These are phyloP conservation scores for Calonectria pseudoturangicola DNA, from an alignment of 2,329 filamentous ascomycete genomes.

Conservation along the genomic window DNA sequence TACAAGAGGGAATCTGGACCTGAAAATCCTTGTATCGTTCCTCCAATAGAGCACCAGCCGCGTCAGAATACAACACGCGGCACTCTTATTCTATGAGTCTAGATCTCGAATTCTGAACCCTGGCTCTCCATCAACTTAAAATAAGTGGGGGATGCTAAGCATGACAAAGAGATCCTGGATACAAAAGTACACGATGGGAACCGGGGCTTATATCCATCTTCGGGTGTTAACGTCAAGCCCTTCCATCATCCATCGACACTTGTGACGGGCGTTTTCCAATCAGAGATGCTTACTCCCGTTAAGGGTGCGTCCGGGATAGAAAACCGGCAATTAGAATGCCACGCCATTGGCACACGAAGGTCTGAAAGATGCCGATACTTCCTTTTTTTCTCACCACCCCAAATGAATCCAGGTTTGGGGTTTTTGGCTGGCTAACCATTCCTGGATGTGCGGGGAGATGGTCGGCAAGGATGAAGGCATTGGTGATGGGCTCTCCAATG, in stretches of 20 bases:
- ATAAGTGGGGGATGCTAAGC: slow-evolving; percentile 7
- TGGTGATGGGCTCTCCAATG: slow-evolving; percentile 22
- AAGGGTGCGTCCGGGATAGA: slow-evolving; percentile 33
- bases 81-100: background rate
- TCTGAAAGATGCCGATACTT: slow-evolving; percentile 11
- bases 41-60: background rate
- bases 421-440: background rate
- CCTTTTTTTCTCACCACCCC: no score
- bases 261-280: slow-evolving; percentile 30
- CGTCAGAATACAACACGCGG: background rate
- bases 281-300: background rate
- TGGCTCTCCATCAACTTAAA: slow-evolving; percentile 3
- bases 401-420: background rate
- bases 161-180: background rate
- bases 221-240: background rate
- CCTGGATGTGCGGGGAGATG: slow-evolving; percentile 14
- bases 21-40: background rate
- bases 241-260: background rate
- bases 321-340: slow-evolving; percentile 31
- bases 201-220: slow-evolving; percentile 16
- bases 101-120: background rate
- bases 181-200: background rate
- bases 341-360: slow-evolving; percentile 1
- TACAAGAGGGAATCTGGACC: background rate
- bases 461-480: background rate